A percentile compares a stretch with the other conserved stretches of the same genome.
phyloP scores from a whole-genome alignment of 2,329 filamentous ascomycete genomes.

The Grosmannia serpens region DNA sequence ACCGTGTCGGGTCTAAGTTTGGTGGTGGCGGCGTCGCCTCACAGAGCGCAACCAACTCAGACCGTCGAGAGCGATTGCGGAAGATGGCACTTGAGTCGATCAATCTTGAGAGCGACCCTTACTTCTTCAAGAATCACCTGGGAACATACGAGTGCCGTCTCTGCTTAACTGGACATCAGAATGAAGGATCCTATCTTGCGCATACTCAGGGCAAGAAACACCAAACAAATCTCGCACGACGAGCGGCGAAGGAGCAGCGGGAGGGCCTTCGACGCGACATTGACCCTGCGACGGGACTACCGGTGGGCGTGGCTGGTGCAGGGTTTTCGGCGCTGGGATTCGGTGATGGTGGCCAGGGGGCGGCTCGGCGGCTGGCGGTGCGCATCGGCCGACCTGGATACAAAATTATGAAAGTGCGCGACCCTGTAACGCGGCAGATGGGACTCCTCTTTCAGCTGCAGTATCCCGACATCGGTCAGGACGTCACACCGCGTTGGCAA shows the following conservation, averaged over 20 bases:
- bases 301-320: constrained; percentile 65
- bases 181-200: constrained; percentile 96
- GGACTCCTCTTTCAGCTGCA: constrained; percentile 93
- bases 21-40: constrained; percentile 95
- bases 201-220: constrained; percentile 98
- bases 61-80: constrained; percentile 91
- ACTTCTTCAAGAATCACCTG: constrained; percentile 99
- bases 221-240: constrained; percentile 92
- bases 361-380: constrained; percentile 65
- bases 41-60: constrained; percentile 84
- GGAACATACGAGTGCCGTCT: constrained; percentile 96
- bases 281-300: constrained; percentile 56
- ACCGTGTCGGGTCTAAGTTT: constrained; percentile 94
- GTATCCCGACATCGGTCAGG: constrained; percentile 77
- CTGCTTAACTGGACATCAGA: constrained; percentile 95
- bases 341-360: constrained; percentile 24
- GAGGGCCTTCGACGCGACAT: constrained; percentile 63
- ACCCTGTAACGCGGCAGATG: constrained; percentile 77
- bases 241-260: constrained; percentile 89
- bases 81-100: constrained; percentile 98
- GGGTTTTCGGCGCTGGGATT: constrained; percentile 40
- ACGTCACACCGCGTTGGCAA: constrained; percentile 69
- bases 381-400: constrained; percentile 96
- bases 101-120: constrained; percentile 97
- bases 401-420: constrained; percentile 92